These are phyloP conservation scores for Cyphellophora attinorum DNA, from an alignment of 2,329 filamentous ascomycete genomes.

Conservation along the genomic window DNA sequence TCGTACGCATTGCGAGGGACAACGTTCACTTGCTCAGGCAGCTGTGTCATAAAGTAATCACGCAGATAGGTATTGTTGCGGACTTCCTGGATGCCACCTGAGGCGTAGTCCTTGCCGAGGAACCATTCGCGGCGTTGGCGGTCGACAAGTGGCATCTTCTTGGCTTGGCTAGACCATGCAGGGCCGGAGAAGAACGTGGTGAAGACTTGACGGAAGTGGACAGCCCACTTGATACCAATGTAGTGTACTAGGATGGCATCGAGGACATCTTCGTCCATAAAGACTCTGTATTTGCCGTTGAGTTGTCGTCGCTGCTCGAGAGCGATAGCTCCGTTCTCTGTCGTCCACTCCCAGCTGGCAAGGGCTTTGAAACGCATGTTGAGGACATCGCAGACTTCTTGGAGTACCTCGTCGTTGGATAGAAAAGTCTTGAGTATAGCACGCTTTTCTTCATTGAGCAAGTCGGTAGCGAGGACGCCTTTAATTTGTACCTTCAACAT, in stretches of 20 bases:
- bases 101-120: conserved; percentile 22
- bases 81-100: no score
- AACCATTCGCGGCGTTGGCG: conserved; percentile 37
- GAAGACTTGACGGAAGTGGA: conserved; percentile 37
- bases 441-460: conserved; percentile 44
- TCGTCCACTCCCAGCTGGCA: conserved; percentile 44
- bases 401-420: conserved; percentile 38
- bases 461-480: conserved; percentile 39
- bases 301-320: conserved; percentile 44
- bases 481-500: conserved; percentile 39
- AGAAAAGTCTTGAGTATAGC: conserved; percentile 42
- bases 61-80: conserved; percentile 25
- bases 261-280: conserved; percentile 50
- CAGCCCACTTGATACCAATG: conserved; percentile 43
- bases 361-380: conserved; percentile 46
- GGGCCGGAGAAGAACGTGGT: conserved; percentile 24
- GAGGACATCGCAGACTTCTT: conserved; percentile 47
- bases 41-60: conserved; percentile 47
- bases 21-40: conserved; percentile 35
- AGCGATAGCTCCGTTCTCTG: conserved; percentile 25
- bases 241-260: conserved; percentile 47
- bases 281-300: conserved; percentile 50
- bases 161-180: conserved; percentile 31
- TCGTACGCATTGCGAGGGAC: conserved; percentile 26
- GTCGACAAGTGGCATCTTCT: conserved; percentile 27